phyloP scores from a whole-genome alignment of 179 eudicot genomes.

The Sideroxylon spinosum region DNA sequence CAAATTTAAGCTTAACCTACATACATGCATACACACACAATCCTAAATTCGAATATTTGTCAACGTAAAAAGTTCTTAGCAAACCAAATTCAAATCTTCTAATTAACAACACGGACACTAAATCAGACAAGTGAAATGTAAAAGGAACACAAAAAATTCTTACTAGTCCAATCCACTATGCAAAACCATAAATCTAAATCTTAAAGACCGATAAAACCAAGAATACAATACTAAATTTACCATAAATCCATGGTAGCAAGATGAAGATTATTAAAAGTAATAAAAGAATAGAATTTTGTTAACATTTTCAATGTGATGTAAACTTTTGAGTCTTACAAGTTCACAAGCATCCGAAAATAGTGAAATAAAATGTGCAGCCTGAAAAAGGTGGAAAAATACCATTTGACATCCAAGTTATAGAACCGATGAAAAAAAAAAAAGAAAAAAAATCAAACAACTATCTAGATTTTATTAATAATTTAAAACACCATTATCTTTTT shows the following conservation, averaged over 20 bases:
- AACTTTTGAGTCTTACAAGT: too few species aligned
- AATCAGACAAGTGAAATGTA: not conserved
- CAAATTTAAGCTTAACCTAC: too few species aligned
- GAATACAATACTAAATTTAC: not conserved
- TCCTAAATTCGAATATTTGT: not conserved
- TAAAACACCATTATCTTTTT: not conserved
- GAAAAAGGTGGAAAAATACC: not conserved
- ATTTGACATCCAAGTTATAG: not conserved
- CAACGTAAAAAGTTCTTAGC: not conserved
- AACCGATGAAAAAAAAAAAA: not conserved
- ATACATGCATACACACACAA: not conserved
- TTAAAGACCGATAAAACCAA: not conserved
- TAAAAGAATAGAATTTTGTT: not conserved
- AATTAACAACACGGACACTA: not conserved
- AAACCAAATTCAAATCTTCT: not conserved
- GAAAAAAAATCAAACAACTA: not conserved
- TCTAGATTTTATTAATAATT: not conserved
- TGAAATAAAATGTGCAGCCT: too few species aligned
- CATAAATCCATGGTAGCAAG: not conserved
- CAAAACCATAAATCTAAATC: not conserved
- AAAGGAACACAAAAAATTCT: not conserved
- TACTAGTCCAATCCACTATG: not conserved
- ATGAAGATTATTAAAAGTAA: too few species aligned
- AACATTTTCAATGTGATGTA: too few species aligned
- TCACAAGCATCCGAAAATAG: too few species aligned